Evolutionary conservation across 768 basidiomycete genomes (phyloP), one percentile per base, ranked within the genome.

Genomic region (Naganishia onofrii): DNA sequence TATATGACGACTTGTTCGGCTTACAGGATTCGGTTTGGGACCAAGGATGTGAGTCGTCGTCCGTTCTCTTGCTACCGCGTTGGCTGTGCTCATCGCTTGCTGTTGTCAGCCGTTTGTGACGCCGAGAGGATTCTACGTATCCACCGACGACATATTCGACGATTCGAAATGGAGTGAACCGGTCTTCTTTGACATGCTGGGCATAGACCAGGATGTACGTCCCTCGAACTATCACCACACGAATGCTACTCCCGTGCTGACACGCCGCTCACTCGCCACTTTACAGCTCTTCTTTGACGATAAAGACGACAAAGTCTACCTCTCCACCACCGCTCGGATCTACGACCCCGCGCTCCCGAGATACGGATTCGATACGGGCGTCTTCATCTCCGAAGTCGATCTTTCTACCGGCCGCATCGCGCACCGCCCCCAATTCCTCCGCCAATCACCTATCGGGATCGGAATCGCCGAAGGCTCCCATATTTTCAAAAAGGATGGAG

Each of bases 401-500:
- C 58, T 73, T 26, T 32, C 58, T 7, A 52, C 70, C 15, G 72
- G 72, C 21, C 54, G 54, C 2, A 53, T 68, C 36, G 26, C 38
- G n/a, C 56, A 54, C 12, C 38, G 53, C 2, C 67, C 67, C 5
- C 42, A 57, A 28, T 55, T 68, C 54, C 29, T 68, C 53, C 19
- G 67, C 15, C 67, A 68, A 44, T 68, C 67, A 19, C 67, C 67
- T 34, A 68, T 68, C 67, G 67, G 67, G 23, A 56, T 68, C 21
- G 67, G 67, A 12, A 68, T 78, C 36, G 75, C 79, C 36, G 79
- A 80, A 56, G 79, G 74, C 13, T 73, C 76, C 6, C 79, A 80
- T 54, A 70, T 80, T 66, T 75, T 72, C 70, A 69, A 73, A 38
- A 70, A 70, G 54, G 76, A 77, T 46, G 74, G 67, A 0, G 58